phyloP scores from a whole-genome alignment of 1,284 basidiomycete genomes.

The Xerocomus minutiporus region DNA sequence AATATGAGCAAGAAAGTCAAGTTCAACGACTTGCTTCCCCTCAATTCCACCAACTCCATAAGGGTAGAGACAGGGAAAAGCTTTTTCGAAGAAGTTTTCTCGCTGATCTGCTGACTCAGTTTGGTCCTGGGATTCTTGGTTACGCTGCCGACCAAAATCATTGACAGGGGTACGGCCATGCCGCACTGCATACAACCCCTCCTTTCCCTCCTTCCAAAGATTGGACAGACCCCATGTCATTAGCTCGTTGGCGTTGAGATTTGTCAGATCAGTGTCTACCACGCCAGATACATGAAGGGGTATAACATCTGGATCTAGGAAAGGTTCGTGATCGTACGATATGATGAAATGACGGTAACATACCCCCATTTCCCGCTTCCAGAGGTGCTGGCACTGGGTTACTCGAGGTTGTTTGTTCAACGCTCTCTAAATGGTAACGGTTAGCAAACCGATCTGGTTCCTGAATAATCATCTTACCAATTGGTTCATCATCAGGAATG shows the following conservation, averaged over 20 bases:
- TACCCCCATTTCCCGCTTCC: no score
- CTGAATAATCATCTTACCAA: not conserved
- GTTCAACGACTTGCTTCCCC: not conserved
- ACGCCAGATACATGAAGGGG: not conserved
- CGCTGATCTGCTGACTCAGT: not conserved
- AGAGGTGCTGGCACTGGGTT: no score
- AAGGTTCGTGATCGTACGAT: no score
- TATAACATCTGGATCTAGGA: not conserved
- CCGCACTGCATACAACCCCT: not conserved
- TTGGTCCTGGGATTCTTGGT: not conserved
- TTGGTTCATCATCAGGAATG: not conserved
- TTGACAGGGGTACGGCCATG: not conserved
- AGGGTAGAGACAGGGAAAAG: not conserved
- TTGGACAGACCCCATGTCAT: conserved; percentile 15
- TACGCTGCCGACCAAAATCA: not conserved
- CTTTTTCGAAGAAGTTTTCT: not conserved
- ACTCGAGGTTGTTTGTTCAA: no score
- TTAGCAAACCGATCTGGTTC: not conserved
- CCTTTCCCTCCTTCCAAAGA: conserved; percentile 4
- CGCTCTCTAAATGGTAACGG: not conserved
- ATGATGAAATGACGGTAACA: no score
- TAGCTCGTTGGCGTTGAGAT: not conserved
- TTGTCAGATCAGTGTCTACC: not conserved
- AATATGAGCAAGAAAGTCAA: not conserved
- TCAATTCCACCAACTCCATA: not conserved